Conservation (phyloP, 2,329 filamentous ascomycete species). For the Colletotrichum sp. region DNA sequence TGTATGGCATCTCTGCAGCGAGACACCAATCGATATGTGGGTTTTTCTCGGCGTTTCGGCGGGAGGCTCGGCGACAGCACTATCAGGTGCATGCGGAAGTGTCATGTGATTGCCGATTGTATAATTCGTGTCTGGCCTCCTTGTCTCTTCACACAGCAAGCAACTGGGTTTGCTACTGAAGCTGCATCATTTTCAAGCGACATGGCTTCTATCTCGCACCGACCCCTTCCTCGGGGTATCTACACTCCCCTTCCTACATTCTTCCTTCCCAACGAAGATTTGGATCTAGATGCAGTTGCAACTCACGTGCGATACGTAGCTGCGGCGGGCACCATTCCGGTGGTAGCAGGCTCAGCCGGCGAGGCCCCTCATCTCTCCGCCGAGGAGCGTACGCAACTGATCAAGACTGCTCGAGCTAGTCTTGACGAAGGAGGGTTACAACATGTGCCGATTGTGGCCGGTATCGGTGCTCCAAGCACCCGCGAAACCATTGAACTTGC, state of each 20-base stretch:
- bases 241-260: neutral
- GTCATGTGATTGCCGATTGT: neutral
- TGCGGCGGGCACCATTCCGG: neutral
- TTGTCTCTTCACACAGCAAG: neutral
- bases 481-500: neutral
- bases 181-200: neutral
- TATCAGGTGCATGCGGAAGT: neutral
- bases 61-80: neutral
- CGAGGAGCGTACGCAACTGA: neutral
- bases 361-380: neutral
- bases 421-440: neutral
- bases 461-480: neutral
- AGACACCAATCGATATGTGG: neutral
- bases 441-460: neutral
- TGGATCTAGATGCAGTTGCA: neutral
- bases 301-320: neutral
- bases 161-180: neutral
- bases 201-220: neutral
- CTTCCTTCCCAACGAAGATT: neutral
- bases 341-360: neutral
- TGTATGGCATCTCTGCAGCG: neutral
- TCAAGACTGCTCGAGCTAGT: neutral
- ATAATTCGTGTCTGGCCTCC: rapidly evolving
- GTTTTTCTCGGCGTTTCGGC: neutral
- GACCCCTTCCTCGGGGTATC: neutral